These are phyloP conservation scores for Xylariaceae sp. DNA, from an alignment of 2,329 filamentous ascomycete genomes.

Conservation along the genomic window DNA sequence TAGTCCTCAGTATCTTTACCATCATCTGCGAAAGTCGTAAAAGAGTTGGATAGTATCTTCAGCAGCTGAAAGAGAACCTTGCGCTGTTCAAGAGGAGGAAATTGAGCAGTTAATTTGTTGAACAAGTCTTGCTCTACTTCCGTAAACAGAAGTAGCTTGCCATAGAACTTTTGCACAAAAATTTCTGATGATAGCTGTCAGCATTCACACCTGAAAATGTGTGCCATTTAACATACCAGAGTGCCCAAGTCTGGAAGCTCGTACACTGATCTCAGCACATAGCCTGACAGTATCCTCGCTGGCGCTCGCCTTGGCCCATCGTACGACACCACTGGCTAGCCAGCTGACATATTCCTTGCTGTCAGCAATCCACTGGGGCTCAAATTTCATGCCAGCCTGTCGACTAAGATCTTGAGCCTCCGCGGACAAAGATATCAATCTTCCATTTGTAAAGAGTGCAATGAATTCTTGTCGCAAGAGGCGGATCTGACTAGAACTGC, in stretches of 20 bases:
- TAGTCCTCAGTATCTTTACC: conserved; percentile 32
- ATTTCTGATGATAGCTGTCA: conserved; percentile 35
- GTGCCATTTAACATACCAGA: conserved; percentile 48
- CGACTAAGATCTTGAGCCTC: conserved; percentile 54
- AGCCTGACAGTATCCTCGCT: conserved; percentile 40
- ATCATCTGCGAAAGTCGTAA: conserved; percentile 37
- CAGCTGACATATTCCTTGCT: conserved; percentile 66
- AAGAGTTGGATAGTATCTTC: conserved; percentile 44
- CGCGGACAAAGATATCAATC: conserved; percentile 49
- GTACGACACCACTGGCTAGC: conserved; percentile 64
- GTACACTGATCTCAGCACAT: conserved; percentile 50
- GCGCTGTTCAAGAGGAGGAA: conserved; percentile 44
- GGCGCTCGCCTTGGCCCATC: conserved; percentile 37
- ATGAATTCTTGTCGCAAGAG: conserved; percentile 44
- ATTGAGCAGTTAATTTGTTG: conserved; percentile 32
- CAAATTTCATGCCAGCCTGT: conserved; percentile 29
- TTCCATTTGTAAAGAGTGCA: conserved; percentile 47
- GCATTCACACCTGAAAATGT: not conserved
- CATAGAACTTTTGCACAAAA: conserved; percentile 35
- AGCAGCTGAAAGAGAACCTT: conserved; percentile 40
- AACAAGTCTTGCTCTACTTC: conserved; percentile 23
- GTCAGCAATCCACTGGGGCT: conserved; percentile 59
- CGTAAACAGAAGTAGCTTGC: conserved; percentile 23
- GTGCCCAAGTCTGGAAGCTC: conserved; percentile 70
- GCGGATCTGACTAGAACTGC: conserved; percentile 26